Evolutionary conservation across 306 rosid species (phyloP).

Genomic region (peach (Prunus persica)): DNA sequence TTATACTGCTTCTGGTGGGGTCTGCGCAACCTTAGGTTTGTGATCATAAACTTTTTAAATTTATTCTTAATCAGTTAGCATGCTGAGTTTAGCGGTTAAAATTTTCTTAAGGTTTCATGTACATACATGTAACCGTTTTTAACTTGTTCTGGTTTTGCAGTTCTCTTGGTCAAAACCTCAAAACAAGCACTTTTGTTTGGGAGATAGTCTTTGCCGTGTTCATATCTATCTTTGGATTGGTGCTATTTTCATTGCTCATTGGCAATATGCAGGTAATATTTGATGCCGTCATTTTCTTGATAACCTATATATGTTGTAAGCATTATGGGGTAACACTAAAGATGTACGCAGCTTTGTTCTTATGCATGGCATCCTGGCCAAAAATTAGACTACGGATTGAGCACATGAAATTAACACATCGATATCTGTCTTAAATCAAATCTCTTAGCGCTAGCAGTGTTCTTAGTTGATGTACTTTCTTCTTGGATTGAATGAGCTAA

Average conservation of each 20-base stretch:
- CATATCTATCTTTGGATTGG: conserved; percentile 69
- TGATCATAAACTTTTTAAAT: background rate
- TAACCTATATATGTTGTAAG: background rate
- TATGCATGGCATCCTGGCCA: too few relatives aligned
- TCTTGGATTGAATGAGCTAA: background rate
- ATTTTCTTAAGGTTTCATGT: background rate
- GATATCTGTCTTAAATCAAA: too few relatives aligned
- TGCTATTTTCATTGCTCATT: conserved; percentile 71
- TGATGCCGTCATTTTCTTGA: background rate
- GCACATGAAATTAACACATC: too few relatives aligned
- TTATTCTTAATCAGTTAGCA: background rate
- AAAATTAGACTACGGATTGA: too few relatives aligned
- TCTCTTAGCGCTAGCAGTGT: too few relatives aligned
- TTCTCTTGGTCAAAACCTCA: conserved; percentile 78
- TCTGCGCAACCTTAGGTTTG: conserved; percentile 70
- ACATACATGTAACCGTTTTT: background rate
- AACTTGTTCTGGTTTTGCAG: conserved; percentile 32
- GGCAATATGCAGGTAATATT: conserved; percentile 87
- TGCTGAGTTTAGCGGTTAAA: background rate
- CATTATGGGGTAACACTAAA: background rate
- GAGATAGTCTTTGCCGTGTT: conserved; percentile 65
- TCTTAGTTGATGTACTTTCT: background rate
- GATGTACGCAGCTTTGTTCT: too few relatives aligned
- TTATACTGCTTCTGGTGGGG: conserved; percentile 97
- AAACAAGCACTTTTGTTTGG: conserved; percentile 52